Evolutionary conservation across 495 filamentous ascomycete genomes (phyloP), one percentile per base, ranked within the genome.

Genomic region (Penicillium steckii): DNA sequence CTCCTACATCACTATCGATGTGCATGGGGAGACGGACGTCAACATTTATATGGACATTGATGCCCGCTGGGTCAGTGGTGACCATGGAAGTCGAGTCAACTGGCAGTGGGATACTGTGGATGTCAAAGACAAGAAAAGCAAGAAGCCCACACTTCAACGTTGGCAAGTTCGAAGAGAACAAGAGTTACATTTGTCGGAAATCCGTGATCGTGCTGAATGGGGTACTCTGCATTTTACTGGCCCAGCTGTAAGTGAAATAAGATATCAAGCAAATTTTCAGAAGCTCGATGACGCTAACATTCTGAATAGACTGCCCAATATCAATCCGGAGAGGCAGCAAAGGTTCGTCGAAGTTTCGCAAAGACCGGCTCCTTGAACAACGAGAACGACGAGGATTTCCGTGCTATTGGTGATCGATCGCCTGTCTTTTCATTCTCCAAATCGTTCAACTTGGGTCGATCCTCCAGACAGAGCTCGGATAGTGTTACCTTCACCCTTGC

Each of bases 391-490:
- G 65, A 68, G 8, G 64, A 67, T 5, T 91, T 84, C 66, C 81
- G 91, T 4, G 70, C 76, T 17, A 88, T 96, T 48, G 85, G 87
- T 73, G 88, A 95, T 30, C 85, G 91, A 23, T 87, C 93, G 65
- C 93, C 93, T 0, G 86, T 95, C 22, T 95, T 96, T 73, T 91
- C 91, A 0, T 96, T 96, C 65, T 84, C 88, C 17, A 95, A 95
- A 65, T 80, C 81, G 1, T 94, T 96, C 72, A 65, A 65, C n/a
- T 68, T 83, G 15, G 59, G 64, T 7, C 61, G 52, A 24, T 59
- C 66, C 25, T 15, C 61, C 24, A 38, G 61, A 21, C 25, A 25
- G 23, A 51, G 18, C 18, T 61, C 53, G 15, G 75, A 78, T 41
- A 88, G 83, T 56, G 81, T 88, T 8, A 73, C 85, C 6, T 96